phyloP scores from a whole-genome alignment of 73 alveolate species.

The Tetrahymena thermophila region DNA sequence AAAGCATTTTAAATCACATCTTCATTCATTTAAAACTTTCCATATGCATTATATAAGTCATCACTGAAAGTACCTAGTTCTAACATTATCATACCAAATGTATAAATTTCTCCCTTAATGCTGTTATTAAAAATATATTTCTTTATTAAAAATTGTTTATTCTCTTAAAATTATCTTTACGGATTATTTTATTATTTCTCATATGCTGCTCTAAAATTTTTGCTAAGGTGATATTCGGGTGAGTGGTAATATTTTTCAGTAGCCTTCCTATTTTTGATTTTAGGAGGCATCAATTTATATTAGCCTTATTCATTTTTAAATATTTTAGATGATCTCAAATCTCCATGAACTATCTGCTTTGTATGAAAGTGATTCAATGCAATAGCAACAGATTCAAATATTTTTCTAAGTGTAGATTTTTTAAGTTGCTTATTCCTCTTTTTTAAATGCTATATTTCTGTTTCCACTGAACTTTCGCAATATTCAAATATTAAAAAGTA shows the following conservation, averaged over 20 bases:
- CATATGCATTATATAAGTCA: background rate
- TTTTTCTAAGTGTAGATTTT: background rate
- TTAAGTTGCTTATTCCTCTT: background rate
- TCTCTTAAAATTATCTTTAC: background rate
- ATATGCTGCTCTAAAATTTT: background rate
- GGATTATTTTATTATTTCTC: background rate
- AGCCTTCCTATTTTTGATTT: background rate
- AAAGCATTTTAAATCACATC: background rate
- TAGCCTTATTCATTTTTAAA: background rate
- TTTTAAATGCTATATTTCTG: background rate
- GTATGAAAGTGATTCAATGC: background rate
- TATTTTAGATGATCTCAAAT: background rate
- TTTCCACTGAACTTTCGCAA: background rate
- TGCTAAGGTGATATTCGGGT: background rate
- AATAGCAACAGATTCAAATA: background rate
- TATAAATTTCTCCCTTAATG: background rate
- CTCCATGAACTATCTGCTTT: background rate
- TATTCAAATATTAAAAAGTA: background rate
- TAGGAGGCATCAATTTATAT: background rate
- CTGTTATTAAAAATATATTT: background rate
- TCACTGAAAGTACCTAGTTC: background rate
- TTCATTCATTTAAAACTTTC: background rate
- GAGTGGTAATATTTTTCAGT: background rate
- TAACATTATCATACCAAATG: background rate
- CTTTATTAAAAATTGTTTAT: background rate